Conservation (phyloP, 345 rosid species). For the Eucalyptus victrix region DNA sequence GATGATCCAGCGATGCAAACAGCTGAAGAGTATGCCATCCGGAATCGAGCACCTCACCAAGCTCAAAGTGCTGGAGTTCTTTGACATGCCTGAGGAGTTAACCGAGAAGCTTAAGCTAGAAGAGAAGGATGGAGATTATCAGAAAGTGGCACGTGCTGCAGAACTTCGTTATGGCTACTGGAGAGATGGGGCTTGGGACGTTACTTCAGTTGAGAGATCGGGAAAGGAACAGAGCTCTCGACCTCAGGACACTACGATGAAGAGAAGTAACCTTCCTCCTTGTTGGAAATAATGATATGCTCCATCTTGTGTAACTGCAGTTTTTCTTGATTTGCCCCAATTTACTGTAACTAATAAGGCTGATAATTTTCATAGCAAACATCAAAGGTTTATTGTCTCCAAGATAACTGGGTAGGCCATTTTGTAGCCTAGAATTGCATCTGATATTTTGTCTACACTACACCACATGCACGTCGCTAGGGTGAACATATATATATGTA, state of each 20-base stretch:
- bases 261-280: conserved; percentile 1
- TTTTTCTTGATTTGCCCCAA: background rate
- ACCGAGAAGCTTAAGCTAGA: conserved; percentile 3
- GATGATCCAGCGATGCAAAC: conserved; percentile 11
- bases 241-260: background rate
- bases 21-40: conserved; percentile 3
- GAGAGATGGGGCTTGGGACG: conserved; percentile 22
- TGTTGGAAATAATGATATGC: conserved; percentile 4
- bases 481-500: background rate
- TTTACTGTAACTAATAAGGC: background rate
- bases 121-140: conserved; percentile 1
- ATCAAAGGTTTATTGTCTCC: background rate
- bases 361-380: background rate
- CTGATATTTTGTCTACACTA: background rate
- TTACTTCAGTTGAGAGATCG: conserved; percentile 1
- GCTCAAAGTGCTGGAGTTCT: conserved; percentile 15
- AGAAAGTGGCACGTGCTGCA: conserved; percentile 7
- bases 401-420: background rate
- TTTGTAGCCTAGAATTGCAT: background rate
- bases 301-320: background rate
- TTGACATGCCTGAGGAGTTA: conserved; percentile 19
- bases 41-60: conserved; percentile 14
- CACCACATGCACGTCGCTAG: background rate
- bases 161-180: conserved; percentile 12
- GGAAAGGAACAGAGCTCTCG: background rate